Conservation (phyloP, 805 yeast genomes). For the Nakazawaea holstii region DNA sequence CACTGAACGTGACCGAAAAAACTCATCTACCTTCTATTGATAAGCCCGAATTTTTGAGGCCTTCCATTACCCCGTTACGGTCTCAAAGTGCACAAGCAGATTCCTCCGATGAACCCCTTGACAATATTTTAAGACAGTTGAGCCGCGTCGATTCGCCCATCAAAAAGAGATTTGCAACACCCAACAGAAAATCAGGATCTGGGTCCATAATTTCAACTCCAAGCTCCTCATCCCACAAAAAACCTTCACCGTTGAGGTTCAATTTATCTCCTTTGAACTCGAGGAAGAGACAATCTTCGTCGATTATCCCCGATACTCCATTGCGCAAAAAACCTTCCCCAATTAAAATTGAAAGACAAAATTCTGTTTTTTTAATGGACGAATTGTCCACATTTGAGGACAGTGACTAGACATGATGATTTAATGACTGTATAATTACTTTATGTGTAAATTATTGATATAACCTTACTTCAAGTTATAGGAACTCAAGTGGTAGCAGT, state of each 20-base stretch:
- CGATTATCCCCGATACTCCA: not conserved
- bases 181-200: not conserved
- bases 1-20: too few relatives aligned
- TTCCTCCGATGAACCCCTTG: not conserved
- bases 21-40: not conserved
- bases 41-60: not conserved
- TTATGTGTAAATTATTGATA: not conserved
- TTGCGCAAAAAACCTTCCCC: constrained; percentile 1
- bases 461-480: too few relatives aligned
- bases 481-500: too few relatives aligned
- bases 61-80: not conserved
- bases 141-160: not conserved
- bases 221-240: not conserved
- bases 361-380: not conserved
- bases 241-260: not conserved
- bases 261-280: not conserved
- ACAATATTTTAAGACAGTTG: not conserved
- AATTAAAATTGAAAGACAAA: not conserved
- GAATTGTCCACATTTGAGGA: not conserved
- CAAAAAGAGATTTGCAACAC: not conserved
- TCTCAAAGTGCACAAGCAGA: not conserved
- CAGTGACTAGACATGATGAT: not conserved
- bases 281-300: not conserved
- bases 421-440: not conserved
- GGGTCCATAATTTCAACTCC: not conserved